These are phyloP conservation scores for Globisporangium apiculatum DNA, from an alignment of 352 stramenopile genomes.

Conservation along the genomic window DNA sequence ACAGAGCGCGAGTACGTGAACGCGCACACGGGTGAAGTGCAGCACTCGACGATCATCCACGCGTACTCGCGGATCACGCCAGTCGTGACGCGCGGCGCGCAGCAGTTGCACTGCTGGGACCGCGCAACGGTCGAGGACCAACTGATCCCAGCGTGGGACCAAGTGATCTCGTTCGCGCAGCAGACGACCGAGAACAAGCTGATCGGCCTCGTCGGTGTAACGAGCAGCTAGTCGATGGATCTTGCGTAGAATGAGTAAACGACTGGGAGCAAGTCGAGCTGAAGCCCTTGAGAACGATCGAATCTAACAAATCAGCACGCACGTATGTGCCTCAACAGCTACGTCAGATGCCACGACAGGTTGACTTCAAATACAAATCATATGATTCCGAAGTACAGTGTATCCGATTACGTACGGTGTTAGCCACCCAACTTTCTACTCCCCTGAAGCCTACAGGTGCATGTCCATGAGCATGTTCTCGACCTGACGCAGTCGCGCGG, in stretches of 20 bases:
- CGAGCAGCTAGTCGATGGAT: no score
- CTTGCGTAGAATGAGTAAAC: no score
- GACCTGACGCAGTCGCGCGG: neutral
- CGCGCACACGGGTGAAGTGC: neutral
- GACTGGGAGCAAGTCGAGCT: no score
- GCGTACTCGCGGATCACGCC: neutral
- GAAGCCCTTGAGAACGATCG: no score
- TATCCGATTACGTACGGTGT: neutral
- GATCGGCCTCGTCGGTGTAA: neutral
- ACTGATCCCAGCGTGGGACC: neutral
- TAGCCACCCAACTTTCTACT: neutral
- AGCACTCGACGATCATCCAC: neutral
- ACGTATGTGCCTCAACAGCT: no score
- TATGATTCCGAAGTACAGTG: neutral
- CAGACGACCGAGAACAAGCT: neutral
- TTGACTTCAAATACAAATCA: no score
- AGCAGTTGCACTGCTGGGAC: neutral
- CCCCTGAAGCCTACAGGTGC: neutral
- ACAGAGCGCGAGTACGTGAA: neutral
- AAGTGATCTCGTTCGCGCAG: neutral
- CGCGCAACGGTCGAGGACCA: neutral
- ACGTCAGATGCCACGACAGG: no score
- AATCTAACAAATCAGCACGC: no score
- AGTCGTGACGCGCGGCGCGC: neutral
- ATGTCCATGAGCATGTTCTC: conserved; percentile 4